Percentiles rank a stretch among this genome's conserved stretches.
phyloP scores from a whole-genome alignment of 176 grass and related monocot genomes.

The Echinochloa phyllopogon region DNA sequence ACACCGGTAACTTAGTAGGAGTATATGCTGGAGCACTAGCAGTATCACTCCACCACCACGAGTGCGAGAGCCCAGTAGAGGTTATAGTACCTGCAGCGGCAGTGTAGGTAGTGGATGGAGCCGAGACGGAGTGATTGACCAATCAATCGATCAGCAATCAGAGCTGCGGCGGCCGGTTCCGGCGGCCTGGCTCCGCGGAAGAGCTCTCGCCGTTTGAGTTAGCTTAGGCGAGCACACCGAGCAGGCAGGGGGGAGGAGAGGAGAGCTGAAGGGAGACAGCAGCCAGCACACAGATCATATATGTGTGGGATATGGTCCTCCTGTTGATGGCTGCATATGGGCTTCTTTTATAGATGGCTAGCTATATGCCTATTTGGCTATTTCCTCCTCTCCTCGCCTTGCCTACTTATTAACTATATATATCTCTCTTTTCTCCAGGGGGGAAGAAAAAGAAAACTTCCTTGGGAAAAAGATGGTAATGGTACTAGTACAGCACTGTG shows the following conservation, averaged over 20 bases:
- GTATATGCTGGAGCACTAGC: background rate
- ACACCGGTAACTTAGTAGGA: background rate
- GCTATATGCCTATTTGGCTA: constrained; percentile 7
- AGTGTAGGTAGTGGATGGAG: background rate
- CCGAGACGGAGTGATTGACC: constrained; percentile 37
- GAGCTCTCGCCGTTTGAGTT: constrained; percentile 43
- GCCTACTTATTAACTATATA: constrained; percentile 22
- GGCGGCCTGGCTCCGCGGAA: constrained; percentile 24
- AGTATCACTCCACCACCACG: background rate
- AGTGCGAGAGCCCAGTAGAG: background rate
- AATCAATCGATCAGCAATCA: constrained; percentile 41
- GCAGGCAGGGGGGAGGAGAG: background rate
- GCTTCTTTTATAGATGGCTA: constrained; percentile 60
- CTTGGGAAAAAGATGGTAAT: constrained; percentile 25
- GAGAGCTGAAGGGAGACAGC: constrained; percentile 31
- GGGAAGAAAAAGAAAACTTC: background rate
- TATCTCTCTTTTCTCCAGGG: background rate
- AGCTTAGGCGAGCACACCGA: constrained; percentile 10
- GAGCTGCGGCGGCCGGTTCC: background rate
- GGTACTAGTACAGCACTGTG: background rate
- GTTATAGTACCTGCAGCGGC: constrained; percentile 11
- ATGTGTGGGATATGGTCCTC: constrained; percentile 55
- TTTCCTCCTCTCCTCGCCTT: background rate
- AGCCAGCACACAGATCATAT: constrained; percentile 24
- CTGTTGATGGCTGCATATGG: constrained; percentile 47